Base-by-base conservation (phyloP, 2,329 filamentous ascomycete genomes). In the Epichloe sp. region DNA sequence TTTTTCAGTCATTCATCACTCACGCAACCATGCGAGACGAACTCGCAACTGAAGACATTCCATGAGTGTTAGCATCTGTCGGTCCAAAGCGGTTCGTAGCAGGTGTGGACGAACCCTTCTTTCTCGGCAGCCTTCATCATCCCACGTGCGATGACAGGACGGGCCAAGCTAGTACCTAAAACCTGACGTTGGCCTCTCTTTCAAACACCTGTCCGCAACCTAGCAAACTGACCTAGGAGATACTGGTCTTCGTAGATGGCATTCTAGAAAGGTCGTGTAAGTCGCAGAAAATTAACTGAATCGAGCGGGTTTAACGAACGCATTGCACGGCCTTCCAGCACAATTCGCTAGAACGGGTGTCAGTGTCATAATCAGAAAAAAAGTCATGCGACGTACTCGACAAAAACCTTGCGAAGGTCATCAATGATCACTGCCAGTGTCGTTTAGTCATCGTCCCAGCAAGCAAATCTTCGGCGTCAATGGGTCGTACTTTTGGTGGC, bases 271-370 rank as follows among this genome's bases (percentile, higher is more conserved):
- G 5, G 17, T 40, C 15, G 11, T 47, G 36, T 47, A 40, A 47
- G 45, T 31, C 36, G 35, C 34, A 26, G 36, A 38, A 21, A 14
- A 47, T 23, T 4, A 15, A 26, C 7, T 26, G 21, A 10, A 12
- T 40, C 36, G 21, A 31, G 19, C 7, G 17, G 2, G 35, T 21
- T 23, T 11, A 17, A 47, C 45, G 35, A 17, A 47, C 45, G 36
- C 57, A 55, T 66, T 86, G 82, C 58, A 89, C 79, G 53, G 85
- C 85, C 50, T 79, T 82, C 75, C 82, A 88, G 72, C 83, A 84
- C 36, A 90, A 75, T 67, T 88, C 42, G 35, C 45, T 47, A 15
- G 19, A 26, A 21, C 34, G 10, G 4, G 38, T 40, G 45, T 47
- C 19, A 47, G 45, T 31, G 21, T 31, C 21, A n/a, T 47, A 1